Evolutionary conservation across 257 asterid species (phyloP), one percentile per base, ranked within the genome.

Genomic region (Haberlea rhodopensis): DNA sequence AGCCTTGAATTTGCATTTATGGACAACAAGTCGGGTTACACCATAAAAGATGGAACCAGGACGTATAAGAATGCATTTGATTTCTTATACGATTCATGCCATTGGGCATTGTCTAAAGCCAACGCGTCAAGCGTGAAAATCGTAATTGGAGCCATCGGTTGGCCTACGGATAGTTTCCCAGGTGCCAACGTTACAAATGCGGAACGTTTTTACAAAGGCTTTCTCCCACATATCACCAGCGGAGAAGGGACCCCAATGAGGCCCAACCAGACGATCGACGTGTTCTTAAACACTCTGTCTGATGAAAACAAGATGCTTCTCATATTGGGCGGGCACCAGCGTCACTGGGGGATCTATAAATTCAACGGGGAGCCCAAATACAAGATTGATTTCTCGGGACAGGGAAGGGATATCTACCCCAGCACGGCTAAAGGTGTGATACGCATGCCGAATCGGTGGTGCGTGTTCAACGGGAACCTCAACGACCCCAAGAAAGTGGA

Each of bases 301-400:
- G 95, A 87, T 6, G 89, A 84, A 53, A 80, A 78, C 40, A 1
- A 10, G 52, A 34, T 9, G 13, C 45, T 58, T 3, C 8, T 64
- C 26, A 16, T 20, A 0, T 51, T 54, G 0, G 79, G 81, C 1
- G 3, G 60, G 1, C 79, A 75, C 37, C 80, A 75, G 43, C 75
- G 87, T 0, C 91, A 84, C 37, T 84, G 89, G 87, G 95, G 87
- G 10, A 71, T 87, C 18, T 87, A 80, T 65, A 22, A 46, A 16
- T 65, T 76, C 21, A 77, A 77, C 40, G 95, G 87, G 5, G 68
- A 74, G 16, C 87, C 95, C 0, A 87, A 87, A 34, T 87, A 59
- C 76, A 70, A 73, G 34, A 40, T 84, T 8, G 95, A 84, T 40
- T 71, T 87, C 24, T 34, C 66, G 0, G 87, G 90, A 6, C 40